A percentile compares a stretch with the other conserved stretches of the same genome.
These are phyloP conservation scores for Trebouxia gelatinosa DNA, from an alignment of 163 green algal species.

Conservation along the genomic window DNA sequence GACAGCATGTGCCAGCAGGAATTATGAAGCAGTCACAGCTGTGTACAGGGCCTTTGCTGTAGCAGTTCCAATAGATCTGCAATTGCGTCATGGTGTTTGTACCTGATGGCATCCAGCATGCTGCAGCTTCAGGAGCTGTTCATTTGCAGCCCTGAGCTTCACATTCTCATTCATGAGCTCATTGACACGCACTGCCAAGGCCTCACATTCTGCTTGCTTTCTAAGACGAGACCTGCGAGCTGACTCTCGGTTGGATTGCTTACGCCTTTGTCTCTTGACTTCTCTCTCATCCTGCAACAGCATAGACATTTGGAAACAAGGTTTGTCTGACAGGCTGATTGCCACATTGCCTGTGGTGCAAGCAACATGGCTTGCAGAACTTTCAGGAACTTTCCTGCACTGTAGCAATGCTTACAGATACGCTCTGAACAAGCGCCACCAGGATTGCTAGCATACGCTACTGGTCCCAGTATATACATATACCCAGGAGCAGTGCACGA, in stretches of 20 bases:
- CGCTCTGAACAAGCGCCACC: no score
- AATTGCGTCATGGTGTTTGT: no score
- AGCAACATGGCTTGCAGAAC: neutral
- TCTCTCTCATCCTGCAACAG: conserved; percentile 71
- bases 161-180: conserved; percentile 38
- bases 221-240: conserved; percentile 77
- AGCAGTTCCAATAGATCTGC: no score
- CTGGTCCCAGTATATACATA: no score
- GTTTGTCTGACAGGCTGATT: neutral
- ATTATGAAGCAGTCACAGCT: conserved; percentile 19
- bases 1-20: no score
- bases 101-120: no score
- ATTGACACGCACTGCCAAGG: conserved; percentile 53
- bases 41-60: conserved; percentile 50
- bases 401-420: no score
- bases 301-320: neutral
- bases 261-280: conserved; percentile 74
- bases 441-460: no score
- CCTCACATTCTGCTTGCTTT: conserved; percentile 84
- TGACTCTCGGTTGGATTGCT: conserved; percentile 90
- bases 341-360: neutral
- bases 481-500: no score
- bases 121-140: conserved; percentile 47
- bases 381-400: neutral
- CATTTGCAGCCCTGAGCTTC: conserved; percentile 40